Evolutionary conservation across 129 eudicot species (phyloP).

Genomic region (Arctium lappa): DNA sequence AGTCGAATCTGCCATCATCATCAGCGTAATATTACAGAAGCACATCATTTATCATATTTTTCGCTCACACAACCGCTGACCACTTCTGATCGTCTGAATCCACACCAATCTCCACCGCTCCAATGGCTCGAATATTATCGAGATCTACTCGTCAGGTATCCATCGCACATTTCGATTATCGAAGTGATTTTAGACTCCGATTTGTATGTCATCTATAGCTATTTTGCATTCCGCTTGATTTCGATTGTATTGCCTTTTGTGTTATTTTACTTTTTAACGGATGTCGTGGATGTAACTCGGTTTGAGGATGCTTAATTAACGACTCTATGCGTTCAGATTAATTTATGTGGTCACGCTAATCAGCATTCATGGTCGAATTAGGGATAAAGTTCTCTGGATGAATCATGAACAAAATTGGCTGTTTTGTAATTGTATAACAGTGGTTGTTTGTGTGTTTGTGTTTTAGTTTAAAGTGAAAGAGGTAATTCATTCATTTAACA

Average conservation of each 20-base stretch:
- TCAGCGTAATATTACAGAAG: background rate
- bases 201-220: background rate
- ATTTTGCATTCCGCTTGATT: background rate
- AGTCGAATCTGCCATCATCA: no score
- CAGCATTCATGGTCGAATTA: background rate
- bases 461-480: no score
- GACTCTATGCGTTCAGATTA: background rate
- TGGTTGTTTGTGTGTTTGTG: no score
- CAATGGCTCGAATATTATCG: conserved; percentile 23
- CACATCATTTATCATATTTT: background rate
- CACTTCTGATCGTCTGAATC: background rate
- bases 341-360: background rate
- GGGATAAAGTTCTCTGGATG: background rate
- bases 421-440: no score
- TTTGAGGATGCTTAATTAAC: background rate
- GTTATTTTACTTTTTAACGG: background rate
- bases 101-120: background rate
- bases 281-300: background rate
- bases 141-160: conserved; percentile 40
- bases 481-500: no score
- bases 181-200: background rate
- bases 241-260: background rate
- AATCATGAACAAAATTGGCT: no score
- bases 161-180: background rate
- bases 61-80: background rate